These are phyloP conservation scores for Claviceps cyperi DNA, from an alignment of 2,329 filamentous ascomycete genomes.

Conservation along the genomic window DNA sequence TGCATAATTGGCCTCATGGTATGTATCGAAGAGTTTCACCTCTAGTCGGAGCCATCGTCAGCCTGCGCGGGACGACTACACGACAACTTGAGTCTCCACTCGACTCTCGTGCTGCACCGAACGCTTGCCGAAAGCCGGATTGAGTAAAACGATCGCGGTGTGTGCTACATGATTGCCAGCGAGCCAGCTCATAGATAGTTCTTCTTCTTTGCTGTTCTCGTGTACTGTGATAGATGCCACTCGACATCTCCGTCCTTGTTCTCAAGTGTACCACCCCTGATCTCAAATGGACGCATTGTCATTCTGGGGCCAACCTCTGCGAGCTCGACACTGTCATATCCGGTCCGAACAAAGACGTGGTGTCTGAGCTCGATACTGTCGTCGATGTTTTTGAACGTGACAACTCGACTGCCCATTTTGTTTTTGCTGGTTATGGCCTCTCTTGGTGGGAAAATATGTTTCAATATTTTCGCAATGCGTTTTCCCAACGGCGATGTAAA, in stretches of 20 bases:
- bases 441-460: constrained; percentile 85
- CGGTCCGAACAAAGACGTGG: constrained; percentile 80
- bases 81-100: too few species aligned
- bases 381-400: constrained; percentile 89
- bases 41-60: not conserved
- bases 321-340: constrained; percentile 77
- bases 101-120: too few species aligned
- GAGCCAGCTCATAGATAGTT: constrained; percentile 17
- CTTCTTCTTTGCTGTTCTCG: constrained; percentile 86
- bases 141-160: not conserved
- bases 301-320: constrained; percentile 85
- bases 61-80: not conserved
- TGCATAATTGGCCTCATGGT: not conserved
- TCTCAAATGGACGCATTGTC: constrained; percentile 95
- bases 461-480: constrained; percentile 76
- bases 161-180: not conserved
- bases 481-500: constrained; percentile 71
- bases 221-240: constrained; percentile 94
- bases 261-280: constrained; percentile 78
- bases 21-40: not conserved
- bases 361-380: constrained; percentile 80
- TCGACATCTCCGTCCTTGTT: constrained; percentile 93
- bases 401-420: constrained; percentile 75
- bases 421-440: constrained; percentile 55
- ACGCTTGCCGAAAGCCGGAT: too few species aligned